A percentile compares a stretch with the other conserved stretches of the same genome.
Evolutionary conservation across 257 asterid genomes (phyloP).

Genomic region (Agastache rugosa): DNA sequence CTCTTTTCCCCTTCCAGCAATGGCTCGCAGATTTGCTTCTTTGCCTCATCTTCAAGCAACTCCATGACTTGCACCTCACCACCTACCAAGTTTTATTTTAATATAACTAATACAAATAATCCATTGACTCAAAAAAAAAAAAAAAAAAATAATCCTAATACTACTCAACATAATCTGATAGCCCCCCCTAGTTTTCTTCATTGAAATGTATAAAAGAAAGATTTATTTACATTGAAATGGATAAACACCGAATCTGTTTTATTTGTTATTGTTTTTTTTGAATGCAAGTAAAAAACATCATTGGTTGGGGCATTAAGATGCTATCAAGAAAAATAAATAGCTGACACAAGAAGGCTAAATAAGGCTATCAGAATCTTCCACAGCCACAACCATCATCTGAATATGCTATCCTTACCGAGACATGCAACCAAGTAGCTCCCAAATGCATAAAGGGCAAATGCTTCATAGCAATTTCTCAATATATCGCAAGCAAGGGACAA

Average conservation of each 20-base stretch:
- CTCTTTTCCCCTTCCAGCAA: conserved; percentile 60
- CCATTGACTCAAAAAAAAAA: no score
- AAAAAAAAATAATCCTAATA: conserved; percentile 7
- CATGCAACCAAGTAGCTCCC: conserved; percentile 97
- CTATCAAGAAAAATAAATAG: neutral
- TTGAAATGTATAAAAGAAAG: neutral
- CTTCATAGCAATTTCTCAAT: conserved; percentile 93
- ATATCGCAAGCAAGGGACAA: conserved; percentile 90
- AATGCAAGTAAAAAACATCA: neutral
- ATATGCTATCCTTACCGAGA: conserved; percentile 66
- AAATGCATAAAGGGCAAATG: conserved; percentile 90
- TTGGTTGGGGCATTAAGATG: neutral
- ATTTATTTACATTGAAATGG: no score
- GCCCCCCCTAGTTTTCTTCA: neutral
- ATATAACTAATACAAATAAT: conserved; percentile 1
- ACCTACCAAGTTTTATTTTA: conserved; percentile 52
- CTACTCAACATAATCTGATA: neutral
- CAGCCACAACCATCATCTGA: no score
- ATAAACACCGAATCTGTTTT: neutral
- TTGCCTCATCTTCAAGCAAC: conserved; percentile 76
- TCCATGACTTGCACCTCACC: conserved; percentile 69
- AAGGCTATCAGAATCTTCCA: neutral
- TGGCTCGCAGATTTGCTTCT: conserved; percentile 57
- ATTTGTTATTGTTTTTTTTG: neutral
- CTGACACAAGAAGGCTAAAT: neutral